phyloP scores from a whole-genome alignment of 2,329 filamentous ascomycete genomes.

The Talaromyces piceae region DNA sequence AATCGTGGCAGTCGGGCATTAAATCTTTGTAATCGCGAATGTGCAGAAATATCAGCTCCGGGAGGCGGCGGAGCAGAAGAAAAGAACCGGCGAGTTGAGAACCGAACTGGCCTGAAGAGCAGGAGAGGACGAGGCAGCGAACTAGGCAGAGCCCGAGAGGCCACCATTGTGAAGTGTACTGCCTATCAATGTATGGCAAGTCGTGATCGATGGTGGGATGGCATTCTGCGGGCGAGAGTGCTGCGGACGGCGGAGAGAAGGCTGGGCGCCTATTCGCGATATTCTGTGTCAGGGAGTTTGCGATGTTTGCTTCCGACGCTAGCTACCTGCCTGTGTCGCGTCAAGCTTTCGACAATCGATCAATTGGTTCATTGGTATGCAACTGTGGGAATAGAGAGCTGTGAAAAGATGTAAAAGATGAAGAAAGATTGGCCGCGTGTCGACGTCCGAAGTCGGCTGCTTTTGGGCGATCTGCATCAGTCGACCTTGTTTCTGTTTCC shows the following conservation, averaged over 20 bases:
- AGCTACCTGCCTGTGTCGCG: not conserved
- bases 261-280: not conserved
- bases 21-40: conserved; percentile 26
- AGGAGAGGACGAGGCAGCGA: not conserved
- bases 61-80: conserved; percentile 11
- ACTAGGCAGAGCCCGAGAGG: not conserved
- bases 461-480: not conserved
- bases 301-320: not conserved
- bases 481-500: not conserved
- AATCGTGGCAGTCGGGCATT: conserved; percentile 54
- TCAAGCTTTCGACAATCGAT: not conserved
- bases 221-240: not conserved
- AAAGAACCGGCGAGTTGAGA: conserved; percentile 1
- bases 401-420: too few species aligned
- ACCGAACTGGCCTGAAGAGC: conserved; percentile 7
- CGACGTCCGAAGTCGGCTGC: not conserved
- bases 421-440: not conserved
- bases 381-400: too few species aligned
- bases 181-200: too few species aligned
- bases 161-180: not conserved
- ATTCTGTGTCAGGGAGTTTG: not conserved
- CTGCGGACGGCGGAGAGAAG: not conserved
- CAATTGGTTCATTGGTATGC: too few species aligned
- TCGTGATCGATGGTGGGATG: not conserved
- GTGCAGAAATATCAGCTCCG: conserved; percentile 12